Conservation (phyloP, 2,329 filamentous ascomycete species). For the Eurotiales sp. region DNA sequence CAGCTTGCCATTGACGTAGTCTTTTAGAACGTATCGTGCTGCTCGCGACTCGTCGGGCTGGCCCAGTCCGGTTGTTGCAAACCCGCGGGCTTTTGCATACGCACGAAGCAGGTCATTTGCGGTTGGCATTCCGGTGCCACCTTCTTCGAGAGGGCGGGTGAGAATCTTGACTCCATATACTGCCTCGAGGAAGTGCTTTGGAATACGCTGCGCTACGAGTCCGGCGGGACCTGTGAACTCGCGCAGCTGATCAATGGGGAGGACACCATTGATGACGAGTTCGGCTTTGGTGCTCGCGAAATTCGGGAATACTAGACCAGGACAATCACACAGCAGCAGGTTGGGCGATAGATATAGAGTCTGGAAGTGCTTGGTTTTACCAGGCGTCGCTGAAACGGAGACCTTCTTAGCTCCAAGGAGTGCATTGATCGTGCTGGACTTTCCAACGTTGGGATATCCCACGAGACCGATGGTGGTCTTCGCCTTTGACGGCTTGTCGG, state of each 20-base stretch:
- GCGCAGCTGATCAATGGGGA: slow-evolving; percentile 93
- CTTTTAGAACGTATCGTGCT: slow-evolving; percentile 84
- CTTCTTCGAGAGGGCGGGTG: slow-evolving; percentile 79
- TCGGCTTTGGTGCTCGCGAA: slow-evolving; percentile 96
- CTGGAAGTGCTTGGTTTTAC: slow-evolving; percentile 99
- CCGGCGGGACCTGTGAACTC: slow-evolving; percentile 85
- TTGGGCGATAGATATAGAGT: slow-evolving; percentile 89
- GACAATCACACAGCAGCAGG: slow-evolving; percentile 94
- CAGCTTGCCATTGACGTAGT: slow-evolving; percentile 95
- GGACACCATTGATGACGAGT: slow-evolving; percentile 87
- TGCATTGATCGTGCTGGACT: slow-evolving; percentile 98
- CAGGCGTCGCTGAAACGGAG: slow-evolving; percentile 92
- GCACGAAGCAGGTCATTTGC: slow-evolving; percentile 79
- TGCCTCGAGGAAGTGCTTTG: slow-evolving; percentile 82
- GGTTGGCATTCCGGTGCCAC: slow-evolving; percentile 81
- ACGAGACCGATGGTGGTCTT: slow-evolving; percentile 92
- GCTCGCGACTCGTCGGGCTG: slow-evolving; percentile 92
- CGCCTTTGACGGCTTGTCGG: slow-evolving; percentile 44
- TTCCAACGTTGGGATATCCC: slow-evolving; percentile 97
- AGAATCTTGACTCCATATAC: slow-evolving; percentile 89
- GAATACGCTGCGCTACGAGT: slow-evolving; percentile 80
- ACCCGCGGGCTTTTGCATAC: slow-evolving; percentile 85
- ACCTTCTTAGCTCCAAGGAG: slow-evolving; percentile 98
- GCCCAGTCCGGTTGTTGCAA: slow-evolving; percentile 81
- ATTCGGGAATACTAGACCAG: slow-evolving; percentile 96